Percentiles rank a stretch among this genome's conserved stretches.
These are phyloP conservation scores for Cerioporus squamosus DNA, from an alignment of 1,284 basidiomycete species.

Conservation along the genomic window DNA sequence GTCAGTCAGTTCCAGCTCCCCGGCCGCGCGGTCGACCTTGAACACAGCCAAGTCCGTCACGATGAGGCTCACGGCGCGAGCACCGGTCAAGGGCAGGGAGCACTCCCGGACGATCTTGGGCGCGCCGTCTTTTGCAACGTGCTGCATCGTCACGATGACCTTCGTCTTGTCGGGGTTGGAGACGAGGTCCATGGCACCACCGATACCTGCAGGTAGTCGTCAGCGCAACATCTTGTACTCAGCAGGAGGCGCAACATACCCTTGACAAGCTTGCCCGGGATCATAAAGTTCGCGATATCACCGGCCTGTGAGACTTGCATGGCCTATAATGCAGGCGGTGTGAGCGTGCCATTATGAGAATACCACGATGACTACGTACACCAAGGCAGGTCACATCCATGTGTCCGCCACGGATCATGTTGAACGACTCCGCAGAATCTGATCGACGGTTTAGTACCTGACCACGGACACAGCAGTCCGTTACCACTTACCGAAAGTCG, in stretches of 20 bases:
- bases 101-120: conserved; percentile 89
- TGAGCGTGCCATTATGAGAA: conserved; percentile 1
- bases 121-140: conserved; percentile 87
- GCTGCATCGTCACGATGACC: conserved; percentile 89
- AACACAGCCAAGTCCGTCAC: conserved; percentile 95
- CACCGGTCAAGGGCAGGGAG: conserved; percentile 86
- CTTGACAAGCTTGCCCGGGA: conserved; percentile 92
- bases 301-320: conserved; percentile 93
- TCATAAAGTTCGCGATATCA: conserved; percentile 97
- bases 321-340: conserved; percentile 53
- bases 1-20: conserved; percentile 80
- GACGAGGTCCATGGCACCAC: conserved; percentile 95
- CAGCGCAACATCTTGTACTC: too few relatives aligned
- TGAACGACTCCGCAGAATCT: conserved; percentile 90
- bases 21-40: conserved; percentile 78
- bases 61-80: conserved; percentile 84
- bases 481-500: conserved; percentile 73
- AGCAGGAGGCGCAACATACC: conserved; percentile 43
- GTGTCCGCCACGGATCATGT: conserved; percentile 95
- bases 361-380: conserved; percentile 40
- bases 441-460: conserved; percentile 12
- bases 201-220: conserved; percentile 64
- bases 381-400: conserved; percentile 90
- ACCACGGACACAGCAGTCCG: background rate
- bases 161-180: conserved; percentile 92